Evolutionary conservation across 306 rosid species (phyloP).

Genomic region (Medicago ruthenica): DNA sequence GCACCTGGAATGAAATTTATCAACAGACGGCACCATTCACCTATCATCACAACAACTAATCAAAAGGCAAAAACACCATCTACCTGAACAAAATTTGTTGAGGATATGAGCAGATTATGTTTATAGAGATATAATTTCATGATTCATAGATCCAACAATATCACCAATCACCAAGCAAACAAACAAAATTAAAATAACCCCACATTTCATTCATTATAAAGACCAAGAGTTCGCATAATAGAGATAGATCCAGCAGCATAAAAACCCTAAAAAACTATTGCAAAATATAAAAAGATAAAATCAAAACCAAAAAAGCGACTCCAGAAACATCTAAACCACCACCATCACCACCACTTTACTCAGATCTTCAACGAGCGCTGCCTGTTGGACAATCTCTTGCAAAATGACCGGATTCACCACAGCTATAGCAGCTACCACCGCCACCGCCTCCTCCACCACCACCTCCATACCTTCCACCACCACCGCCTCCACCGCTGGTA

Average conservation of each 20-base stretch:
- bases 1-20: too few relatives aligned
- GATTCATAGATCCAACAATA: neutral
- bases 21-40: too few relatives aligned
- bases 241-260: slow-evolving; percentile 33
- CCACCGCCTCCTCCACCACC: slow-evolving; percentile 55
- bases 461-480: slow-evolving; percentile 37
- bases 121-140: neutral
- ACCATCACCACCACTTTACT: neutral
- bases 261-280: slow-evolving; percentile 7
- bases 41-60: too few relatives aligned
- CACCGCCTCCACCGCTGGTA: slow-evolving; percentile 40
- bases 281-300: neutral
- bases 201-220: neutral
- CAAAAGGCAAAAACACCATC: too few relatives aligned
- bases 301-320: slow-evolving; percentile 1
- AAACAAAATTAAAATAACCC: slow-evolving; percentile 16
- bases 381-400: slow-evolving; percentile 47
- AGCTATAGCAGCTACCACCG: slow-evolving; percentile 55
- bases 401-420: slow-evolving; percentile 53
- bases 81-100: too few relatives aligned
- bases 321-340: slow-evolving; percentile 5
- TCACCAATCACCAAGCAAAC: neutral
- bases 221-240: slow-evolving; percentile 2
- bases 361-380: slow-evolving; percentile 26
- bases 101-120: neutral